Percentiles rank a stretch among this genome's conserved stretches.
Evolutionary conservation across 441 rosid species (phyloP).

Genomic region (Mallotus japonicus): DNA sequence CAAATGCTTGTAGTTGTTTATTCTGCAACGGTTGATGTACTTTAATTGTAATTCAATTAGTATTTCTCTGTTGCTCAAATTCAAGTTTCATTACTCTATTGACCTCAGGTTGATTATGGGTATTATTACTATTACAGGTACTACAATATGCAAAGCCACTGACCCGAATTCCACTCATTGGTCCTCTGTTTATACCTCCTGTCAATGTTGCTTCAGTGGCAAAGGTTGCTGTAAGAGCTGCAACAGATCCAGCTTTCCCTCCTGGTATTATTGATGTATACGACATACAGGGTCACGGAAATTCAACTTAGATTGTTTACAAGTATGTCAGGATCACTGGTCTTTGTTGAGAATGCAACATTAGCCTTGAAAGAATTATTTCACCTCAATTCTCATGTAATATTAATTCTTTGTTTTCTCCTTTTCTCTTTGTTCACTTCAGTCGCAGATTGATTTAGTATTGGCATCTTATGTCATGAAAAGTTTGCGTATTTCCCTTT

Average conservation of each 20-base stretch:
- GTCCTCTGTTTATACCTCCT: slow-evolving; percentile 66
- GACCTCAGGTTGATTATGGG: neutral
- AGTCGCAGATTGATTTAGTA: no score
- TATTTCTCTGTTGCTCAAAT: neutral
- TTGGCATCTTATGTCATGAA: no score
- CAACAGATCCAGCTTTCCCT: slow-evolving; percentile 47
- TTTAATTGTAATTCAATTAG: neutral
- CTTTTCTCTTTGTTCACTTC: no score
- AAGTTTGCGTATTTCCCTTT: no score
- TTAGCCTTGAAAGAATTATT: no score
- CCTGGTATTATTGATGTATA: slow-evolving; percentile 57
- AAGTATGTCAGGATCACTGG: neutral
- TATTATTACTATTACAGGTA: slow-evolving; percentile 38
- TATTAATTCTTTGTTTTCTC: no score
- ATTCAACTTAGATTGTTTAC: slow-evolving; percentile 9
- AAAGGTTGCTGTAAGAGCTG: slow-evolving; percentile 60
- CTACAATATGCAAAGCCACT: slow-evolving; percentile 51
- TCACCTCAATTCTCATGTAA: no score
- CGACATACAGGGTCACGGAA: slow-evolving; percentile 33
- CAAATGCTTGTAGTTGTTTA: neutral
- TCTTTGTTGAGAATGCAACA: no score
- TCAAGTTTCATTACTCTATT: neutral
- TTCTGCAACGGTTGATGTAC: neutral
- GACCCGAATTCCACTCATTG: slow-evolving; percentile 49
- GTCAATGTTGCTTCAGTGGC: slow-evolving; percentile 60